These are phyloP conservation scores for Acidomyces sp. DNA, from an alignment of 495 filamentous ascomycete genomes.

Conservation along the genomic window DNA sequence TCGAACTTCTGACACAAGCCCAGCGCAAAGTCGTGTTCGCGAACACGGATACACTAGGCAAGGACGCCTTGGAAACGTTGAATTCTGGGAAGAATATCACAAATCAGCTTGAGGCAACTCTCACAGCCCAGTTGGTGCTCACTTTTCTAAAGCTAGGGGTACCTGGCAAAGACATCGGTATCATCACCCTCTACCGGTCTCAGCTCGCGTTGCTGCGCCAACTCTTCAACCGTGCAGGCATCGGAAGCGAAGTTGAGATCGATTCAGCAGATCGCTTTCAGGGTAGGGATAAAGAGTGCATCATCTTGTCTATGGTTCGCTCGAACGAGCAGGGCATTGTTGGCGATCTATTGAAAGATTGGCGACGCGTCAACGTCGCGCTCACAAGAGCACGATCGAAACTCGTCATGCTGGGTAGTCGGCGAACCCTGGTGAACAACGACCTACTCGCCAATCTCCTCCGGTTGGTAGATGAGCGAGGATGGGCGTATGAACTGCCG, in stretches of 20 bases:
- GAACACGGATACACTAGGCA: constrained; percentile 67
- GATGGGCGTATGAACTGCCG: constrained; percentile 65
- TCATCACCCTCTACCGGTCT: constrained; percentile 95
- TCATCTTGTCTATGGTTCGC: constrained; percentile 74
- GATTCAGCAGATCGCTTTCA: constrained; percentile 95
- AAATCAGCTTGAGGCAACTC: constrained; percentile 63
- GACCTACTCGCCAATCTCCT: constrained; percentile 68
- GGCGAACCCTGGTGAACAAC: constrained; percentile 56
- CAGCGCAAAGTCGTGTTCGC: constrained; percentile 63
- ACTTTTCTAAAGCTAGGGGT: constrained; percentile 62
- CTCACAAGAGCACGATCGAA: constrained; percentile 86
- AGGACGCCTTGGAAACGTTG: constrained; percentile 44
- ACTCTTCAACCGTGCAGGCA: constrained; percentile 20
- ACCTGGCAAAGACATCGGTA: constrained; percentile 65
- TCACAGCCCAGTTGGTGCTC: constrained; percentile 67
- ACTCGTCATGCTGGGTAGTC: constrained; percentile 72
- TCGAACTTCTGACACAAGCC: constrained; percentile 62
- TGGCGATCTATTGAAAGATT: constrained; percentile 81
- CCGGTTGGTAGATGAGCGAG: constrained; percentile 53
- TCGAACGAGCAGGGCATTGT: constrained; percentile 68
- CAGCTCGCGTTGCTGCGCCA: constrained; percentile 55
- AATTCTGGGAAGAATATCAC: constrained; percentile 69
- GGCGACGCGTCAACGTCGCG: constrained; percentile 88
- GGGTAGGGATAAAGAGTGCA: constrained; percentile 83
- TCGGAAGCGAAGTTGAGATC: constrained; percentile 55